These are phyloP conservation scores for Tetracladium marchalianum DNA, from an alignment of 495 filamentous ascomycete genomes.

Conservation along the genomic window DNA sequence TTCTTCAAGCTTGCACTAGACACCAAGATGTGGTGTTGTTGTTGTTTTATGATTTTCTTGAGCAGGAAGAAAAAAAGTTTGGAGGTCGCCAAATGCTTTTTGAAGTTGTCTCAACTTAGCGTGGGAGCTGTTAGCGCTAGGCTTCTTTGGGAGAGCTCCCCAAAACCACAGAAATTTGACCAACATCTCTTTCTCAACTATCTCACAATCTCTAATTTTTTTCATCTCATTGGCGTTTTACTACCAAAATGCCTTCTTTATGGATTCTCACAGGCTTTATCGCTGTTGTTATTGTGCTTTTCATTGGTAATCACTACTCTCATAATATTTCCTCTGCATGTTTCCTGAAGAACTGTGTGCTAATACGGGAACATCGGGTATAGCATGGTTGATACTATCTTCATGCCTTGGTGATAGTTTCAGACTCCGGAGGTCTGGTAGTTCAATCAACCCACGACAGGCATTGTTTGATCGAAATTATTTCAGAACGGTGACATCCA, in stretches of 20 bases:
- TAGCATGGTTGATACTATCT: slow-evolving; percentile 47
- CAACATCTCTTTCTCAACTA: too few relatives aligned
- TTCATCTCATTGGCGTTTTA: background rate
- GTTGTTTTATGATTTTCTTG: too few relatives aligned
- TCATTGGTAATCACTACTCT: slow-evolving; percentile 30
- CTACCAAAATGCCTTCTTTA: slow-evolving; percentile 35
- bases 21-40: too few relatives aligned
- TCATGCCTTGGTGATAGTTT: slow-evolving; percentile 49
- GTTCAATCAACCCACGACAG: slow-evolving; percentile 24
- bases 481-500: slow-evolving; percentile 41
- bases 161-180: background rate
- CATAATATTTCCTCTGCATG: too few relatives aligned
- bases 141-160: slow-evolving; percentile 25
- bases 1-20: too few relatives aligned
- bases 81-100: background rate
- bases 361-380: background rate
- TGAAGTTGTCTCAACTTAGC: background rate
- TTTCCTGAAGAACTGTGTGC: background rate
- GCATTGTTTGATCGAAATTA: slow-evolving; percentile 45
- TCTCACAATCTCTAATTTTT: too few relatives aligned
- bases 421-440: slow-evolving; percentile 30
- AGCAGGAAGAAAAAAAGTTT: background rate
- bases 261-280: slow-evolving; percentile 40
- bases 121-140: slow-evolving; percentile 15
- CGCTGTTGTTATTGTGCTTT: slow-evolving; percentile 34